These are phyloP conservation scores for Cordyceps militaris DNA, from an alignment of 2,329 filamentous ascomycete genomes.

Conservation along the genomic window DNA sequence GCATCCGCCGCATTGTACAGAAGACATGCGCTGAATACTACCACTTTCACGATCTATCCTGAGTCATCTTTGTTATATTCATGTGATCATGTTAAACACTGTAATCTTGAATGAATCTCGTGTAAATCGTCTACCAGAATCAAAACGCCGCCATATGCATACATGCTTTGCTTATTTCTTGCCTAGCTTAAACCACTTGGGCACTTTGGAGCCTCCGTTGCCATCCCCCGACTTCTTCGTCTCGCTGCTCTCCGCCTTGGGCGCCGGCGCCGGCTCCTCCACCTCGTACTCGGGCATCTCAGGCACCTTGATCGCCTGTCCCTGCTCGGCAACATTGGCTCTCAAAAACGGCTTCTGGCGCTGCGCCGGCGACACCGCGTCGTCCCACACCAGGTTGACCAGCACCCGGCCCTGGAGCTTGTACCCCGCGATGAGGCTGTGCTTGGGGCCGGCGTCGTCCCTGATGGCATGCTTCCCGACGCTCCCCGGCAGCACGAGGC, in stretches of 20 bases:
- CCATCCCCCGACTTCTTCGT: conserved; percentile 29
- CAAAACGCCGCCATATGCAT: conserved; percentile 4
- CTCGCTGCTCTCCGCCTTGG: conserved; percentile 21
- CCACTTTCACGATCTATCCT: conserved; percentile 6
- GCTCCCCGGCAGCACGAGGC: conserved; percentile 56
- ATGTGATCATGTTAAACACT: background rate
- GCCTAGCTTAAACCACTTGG: conserved; percentile 67
- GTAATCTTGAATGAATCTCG: background rate
- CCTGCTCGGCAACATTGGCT: conserved; percentile 49
- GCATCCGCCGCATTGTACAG: conserved; percentile 8
- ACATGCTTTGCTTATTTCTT: conserved; percentile 51
- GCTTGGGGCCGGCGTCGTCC: conserved; percentile 38
- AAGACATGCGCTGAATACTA: conserved; percentile 12
- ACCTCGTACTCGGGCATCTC: conserved; percentile 38
- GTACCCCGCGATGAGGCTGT: conserved; percentile 64
- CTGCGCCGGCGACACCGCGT: conserved; percentile 48
- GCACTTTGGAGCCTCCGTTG: conserved; percentile 39
- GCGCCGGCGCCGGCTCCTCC: conserved; percentile 27
- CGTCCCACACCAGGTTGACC: conserved; percentile 69
- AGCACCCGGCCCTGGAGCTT: conserved; percentile 64
- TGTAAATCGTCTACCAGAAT: conserved; percentile 6
- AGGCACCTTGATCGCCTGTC: conserved; percentile 60
- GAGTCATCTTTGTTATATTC: background rate
- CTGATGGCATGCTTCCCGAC: conserved; percentile 36
- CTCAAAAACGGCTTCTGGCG: conserved; percentile 55